Evolutionary conservation across 1,139 yeast genomes (phyloP), one percentile per base, ranked within the genome.

Genomic region (Yamadazyma epiphylla): DNA sequence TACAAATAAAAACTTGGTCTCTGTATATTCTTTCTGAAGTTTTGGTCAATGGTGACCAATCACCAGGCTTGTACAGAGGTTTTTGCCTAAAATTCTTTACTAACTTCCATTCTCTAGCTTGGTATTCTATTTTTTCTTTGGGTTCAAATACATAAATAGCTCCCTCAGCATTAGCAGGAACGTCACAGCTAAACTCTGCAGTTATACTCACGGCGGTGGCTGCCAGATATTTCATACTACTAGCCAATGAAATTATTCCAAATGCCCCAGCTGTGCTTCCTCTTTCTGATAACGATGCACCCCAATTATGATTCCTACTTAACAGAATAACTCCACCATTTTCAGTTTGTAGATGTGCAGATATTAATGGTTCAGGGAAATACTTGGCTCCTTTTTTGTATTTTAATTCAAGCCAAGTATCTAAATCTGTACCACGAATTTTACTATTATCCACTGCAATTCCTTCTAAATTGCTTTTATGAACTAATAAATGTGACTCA

Each of bases 141-240:
- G 30, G 28, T 19, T 41, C 45, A 22, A 41, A 43, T 5, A 35
- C 32, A 21, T 32, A 38, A 12, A 43, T 15, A 6, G 38, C 47
- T 6, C 46, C 47, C 13, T 17, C 16, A 13, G 24, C 30, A 2
- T 37, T 35, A 5, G 16, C 26, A 6, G 46, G 46, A 5, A 43
- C 37, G 5, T 25, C 22, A 25, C 38, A 30, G 7, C 21, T 12
- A 6, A 29, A 31, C 10, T 24, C 19, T 5, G 29, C 32, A 10
- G 36, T 26, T 19, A 33, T 17, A 1, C 17, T 8, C 1, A 33
- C 13, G 2, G 24, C 9, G 4, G 22, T 15, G 16, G 24, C 9
- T 9, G 30, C 15, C 22, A 30, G 33, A 9, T 27, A 25, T 3
- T 29, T 19, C 6, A 10, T 5, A 3, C 22, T 7, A 20, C 20